Evolutionary conservation across 352 stramenopile species (phyloP).

Genomic region (Peronospora destructor): DNA sequence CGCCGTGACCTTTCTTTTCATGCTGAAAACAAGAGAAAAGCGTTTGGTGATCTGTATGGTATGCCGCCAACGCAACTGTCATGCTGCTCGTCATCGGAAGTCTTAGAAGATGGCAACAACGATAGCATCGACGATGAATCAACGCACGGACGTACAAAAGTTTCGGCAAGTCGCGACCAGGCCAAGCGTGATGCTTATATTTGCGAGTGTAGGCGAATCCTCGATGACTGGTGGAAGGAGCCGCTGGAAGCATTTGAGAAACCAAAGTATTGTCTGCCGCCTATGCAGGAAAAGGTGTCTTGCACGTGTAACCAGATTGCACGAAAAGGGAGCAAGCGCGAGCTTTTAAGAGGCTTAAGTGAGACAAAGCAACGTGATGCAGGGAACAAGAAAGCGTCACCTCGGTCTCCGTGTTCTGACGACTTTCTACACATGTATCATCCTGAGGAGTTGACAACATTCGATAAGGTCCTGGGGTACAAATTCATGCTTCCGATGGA

Average conservation of each 20-base stretch:
- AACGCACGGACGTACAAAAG: constrained; percentile 20
- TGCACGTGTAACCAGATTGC: constrained; percentile 23
- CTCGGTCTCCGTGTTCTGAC: constrained; percentile 41
- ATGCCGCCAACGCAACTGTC: constrained; percentile 25
- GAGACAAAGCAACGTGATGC: not conserved
- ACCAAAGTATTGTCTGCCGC: constrained; percentile 30
- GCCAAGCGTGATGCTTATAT: constrained; percentile 69
- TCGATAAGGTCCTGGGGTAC: constrained; percentile 79
- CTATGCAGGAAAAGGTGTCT: constrained; percentile 16
- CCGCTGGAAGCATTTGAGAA: constrained; percentile 71
- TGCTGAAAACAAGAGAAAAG: constrained; percentile 50
- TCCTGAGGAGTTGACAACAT: constrained; percentile 77
- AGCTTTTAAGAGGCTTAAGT: constrained; percentile 4
- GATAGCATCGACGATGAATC: constrained; percentile 29
- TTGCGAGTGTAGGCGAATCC: constrained; percentile 61
- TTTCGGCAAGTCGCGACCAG: constrained; percentile 27
- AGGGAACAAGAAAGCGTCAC: constrained; percentile 17
- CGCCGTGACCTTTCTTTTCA: constrained; percentile 55
- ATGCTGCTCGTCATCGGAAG: constrained; percentile 30
- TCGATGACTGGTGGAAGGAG: constrained; percentile 85
- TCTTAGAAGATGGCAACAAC: constrained; percentile 26
- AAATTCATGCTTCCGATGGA: constrained; percentile 85
- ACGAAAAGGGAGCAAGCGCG: constrained; percentile 13
- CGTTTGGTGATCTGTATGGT: constrained; percentile 29
- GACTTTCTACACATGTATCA: constrained; percentile 83